phyloP scores from a whole-genome alignment of 129 eudicot genomes.

The Tanacetum coccineum region DNA sequence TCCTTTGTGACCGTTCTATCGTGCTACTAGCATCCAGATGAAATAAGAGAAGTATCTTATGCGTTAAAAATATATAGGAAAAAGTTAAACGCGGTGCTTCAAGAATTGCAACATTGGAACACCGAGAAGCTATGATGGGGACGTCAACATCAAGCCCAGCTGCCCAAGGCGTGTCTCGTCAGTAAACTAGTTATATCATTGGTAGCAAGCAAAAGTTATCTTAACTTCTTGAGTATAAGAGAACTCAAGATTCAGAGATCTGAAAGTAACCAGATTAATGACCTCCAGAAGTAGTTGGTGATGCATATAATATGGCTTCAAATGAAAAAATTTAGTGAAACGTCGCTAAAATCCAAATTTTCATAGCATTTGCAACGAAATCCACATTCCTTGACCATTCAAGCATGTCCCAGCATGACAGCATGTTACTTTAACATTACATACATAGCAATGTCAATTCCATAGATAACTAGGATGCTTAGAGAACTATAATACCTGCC shows the following conservation, averaged over 20 bases:
- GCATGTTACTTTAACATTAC: conserved; percentile 4
- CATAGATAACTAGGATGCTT: conserved; percentile 7
- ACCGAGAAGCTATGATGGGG: no score
- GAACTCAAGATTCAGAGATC: neutral
- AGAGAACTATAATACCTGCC: conserved; percentile 45
- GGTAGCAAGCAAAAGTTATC: neutral
- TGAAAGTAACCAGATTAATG: neutral
- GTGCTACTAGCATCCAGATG: no score
- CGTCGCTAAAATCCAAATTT: neutral
- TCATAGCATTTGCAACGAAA: neutral
- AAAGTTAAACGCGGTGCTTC: no score
- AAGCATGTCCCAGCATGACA: neutral
- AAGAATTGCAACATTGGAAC: no score
- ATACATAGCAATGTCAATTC: neutral
- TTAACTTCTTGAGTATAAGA: neutral
- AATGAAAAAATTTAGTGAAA: neutral
- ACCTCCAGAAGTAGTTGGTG: neutral
- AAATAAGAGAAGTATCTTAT: no score
- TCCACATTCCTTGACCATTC: conserved; percentile 9
- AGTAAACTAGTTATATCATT: neutral
- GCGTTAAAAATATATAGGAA: no score
- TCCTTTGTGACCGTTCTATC: no score
- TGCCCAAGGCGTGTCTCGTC: no score
- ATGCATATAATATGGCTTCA: neutral
- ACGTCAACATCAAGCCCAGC: no score